phyloP scores from a whole-genome alignment of 2,329 filamentous ascomycete species.

The Calonectria leucothoes region DNA sequence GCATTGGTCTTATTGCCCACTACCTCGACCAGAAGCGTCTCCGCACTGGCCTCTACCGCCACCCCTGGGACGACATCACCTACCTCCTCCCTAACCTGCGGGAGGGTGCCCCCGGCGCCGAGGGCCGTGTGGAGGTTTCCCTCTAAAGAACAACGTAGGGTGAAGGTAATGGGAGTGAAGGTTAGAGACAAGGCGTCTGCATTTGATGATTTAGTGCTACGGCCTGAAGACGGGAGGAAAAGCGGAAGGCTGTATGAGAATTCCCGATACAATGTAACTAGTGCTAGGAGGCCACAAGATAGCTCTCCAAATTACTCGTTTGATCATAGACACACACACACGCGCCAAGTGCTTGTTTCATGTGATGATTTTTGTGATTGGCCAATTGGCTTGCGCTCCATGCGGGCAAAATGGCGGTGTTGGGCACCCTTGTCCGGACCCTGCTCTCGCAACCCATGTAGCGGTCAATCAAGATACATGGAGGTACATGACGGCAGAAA shows the following conservation, averaged over 20 bases:
- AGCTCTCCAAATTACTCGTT: conserved; percentile 48
- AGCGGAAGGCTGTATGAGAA: conserved; percentile 51
- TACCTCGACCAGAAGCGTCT: conserved; percentile 99
- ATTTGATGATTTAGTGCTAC: conserved; percentile 48
- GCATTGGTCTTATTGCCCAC: conserved; percentile 99
- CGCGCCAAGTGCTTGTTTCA: conserved; percentile 33
- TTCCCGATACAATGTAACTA: conserved; percentile 50
- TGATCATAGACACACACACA: conserved; percentile 49
- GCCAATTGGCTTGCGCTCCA: background rate
- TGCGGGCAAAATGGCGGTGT: background rate
- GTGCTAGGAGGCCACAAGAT: conserved; percentile 48
- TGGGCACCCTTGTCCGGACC: background rate
- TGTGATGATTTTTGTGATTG: conserved; percentile 2
- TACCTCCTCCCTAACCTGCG: conserved; percentile 88
- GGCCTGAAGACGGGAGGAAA: conserved; percentile 42
- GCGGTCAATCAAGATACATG: conserved; percentile 1
- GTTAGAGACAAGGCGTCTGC: conserved; percentile 44
- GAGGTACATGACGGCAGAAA: background rate
- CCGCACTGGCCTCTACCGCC: conserved; percentile 97
- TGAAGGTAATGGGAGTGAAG: conserved; percentile 41
- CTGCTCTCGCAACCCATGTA: background rate
- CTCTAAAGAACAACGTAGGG: conserved; percentile 61
- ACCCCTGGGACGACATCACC: conserved; percentile 99
- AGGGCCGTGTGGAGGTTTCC: conserved; percentile 91
- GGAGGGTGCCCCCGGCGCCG: conserved; percentile 77